Evolutionary conservation across 2,329 filamentous ascomycete genomes (phyloP), one percentile per base, ranked within the genome.

Genomic region (Pseudocercospora cruenta): DNA sequence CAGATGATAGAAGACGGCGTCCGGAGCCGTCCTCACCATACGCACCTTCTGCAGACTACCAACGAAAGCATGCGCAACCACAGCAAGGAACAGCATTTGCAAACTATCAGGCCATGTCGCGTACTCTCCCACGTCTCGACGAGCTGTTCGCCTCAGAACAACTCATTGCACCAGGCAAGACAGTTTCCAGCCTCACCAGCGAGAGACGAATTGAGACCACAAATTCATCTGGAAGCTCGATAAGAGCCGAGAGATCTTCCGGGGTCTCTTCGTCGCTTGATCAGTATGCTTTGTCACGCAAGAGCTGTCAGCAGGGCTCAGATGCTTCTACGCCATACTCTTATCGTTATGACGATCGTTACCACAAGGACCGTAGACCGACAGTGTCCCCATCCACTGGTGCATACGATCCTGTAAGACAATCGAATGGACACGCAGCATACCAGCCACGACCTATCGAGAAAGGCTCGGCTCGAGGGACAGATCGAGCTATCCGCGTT

Each of bases 131-230:
- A 19, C 60, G 64, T 31, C 57, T 66, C 47, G 62, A 66, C 21
- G 64, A 66, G 28, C 60, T 66, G 36, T 66, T 66, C 49, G 64
- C 64, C 22, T 63, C 60, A 21, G 62, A 66, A 43, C 64, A 63
- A 19, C 36, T 66, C 39, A 66, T 66, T 53, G 62, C 62, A 31
- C 64, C 64, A 8, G 24, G 33, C 45, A n/a, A 31, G 19, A 57
- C 45, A 26, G 21, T n/a, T 36, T 8, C 14, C 28, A 33, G 28
- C n/a, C 8, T 22, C 2, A 12, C n/a, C 28, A 39, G 24, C 28
- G 54, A 58, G n/a, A 33, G 12, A 39, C 54, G 28, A 21, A 21
- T 39, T 14, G 54, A 58, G 54, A 19, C 54, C 16, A 14, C 24
- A 26, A 10, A 54, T 12, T 22, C 24, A n/a, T n/a, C 51, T n/a